Evolutionary conservation across 345 rosid genomes (phyloP).

Genomic region (Turritis glabra): DNA sequence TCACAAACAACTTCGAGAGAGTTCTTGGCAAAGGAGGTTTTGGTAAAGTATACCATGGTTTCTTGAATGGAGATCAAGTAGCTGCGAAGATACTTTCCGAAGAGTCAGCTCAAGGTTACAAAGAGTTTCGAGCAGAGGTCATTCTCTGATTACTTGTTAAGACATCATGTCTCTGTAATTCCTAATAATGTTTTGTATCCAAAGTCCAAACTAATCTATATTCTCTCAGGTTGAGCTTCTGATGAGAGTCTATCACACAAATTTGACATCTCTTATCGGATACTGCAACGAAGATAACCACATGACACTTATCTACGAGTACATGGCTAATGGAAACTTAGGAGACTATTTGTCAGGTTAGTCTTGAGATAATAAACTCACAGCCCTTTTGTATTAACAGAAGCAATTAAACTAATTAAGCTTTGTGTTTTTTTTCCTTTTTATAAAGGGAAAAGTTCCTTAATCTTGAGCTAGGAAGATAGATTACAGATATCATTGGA

Average conservation of each 20-base stretch:
- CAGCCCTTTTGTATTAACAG: not conserved
- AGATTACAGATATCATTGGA: conserved; percentile 46
- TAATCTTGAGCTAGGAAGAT: conserved; percentile 43
- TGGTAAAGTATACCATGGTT: conserved; percentile 46
- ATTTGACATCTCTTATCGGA: conserved; percentile 46
- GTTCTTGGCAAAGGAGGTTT: conserved; percentile 44
- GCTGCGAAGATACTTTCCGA: conserved; percentile 50
- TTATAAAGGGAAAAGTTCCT: conserved; percentile 21
- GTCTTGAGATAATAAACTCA: not conserved
- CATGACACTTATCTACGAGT: conserved; percentile 45
- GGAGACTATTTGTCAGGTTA: conserved; percentile 41
- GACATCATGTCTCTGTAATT: not conserved
- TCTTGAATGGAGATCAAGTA: conserved; percentile 40
- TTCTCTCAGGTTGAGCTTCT: conserved; percentile 42
- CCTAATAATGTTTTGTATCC: not conserved
- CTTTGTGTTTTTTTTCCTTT: not conserved
- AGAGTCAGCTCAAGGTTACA: conserved; percentile 41
- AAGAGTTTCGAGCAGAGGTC: conserved; percentile 51
- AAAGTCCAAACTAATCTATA: not conserved
- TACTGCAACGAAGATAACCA: conserved; percentile 41
- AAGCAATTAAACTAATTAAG: not conserved
- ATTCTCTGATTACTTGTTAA: not conserved
- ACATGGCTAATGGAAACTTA: conserved; percentile 49
- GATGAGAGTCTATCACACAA: conserved; percentile 49
- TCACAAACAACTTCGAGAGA: conserved; percentile 29